Evolutionary conservation across 768 basidiomycete genomes (phyloP), one percentile per base, ranked within the genome.

Genomic region (Suillus ampliporus): DNA sequence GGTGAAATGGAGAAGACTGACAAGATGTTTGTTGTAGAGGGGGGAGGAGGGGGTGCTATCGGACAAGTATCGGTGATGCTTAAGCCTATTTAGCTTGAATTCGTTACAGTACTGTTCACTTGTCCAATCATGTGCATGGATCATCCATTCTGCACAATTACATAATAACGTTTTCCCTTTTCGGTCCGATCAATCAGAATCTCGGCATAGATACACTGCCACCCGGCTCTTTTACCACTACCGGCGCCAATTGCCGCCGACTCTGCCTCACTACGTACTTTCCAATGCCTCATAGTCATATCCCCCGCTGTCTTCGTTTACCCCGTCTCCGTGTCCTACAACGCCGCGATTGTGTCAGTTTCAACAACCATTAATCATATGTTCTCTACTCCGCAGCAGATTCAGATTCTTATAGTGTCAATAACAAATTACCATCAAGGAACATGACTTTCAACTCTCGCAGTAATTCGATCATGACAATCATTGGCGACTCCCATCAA

Each of bases 41-140:
- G 58, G 61, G 31, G n/a, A n/a, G 31, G 63, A 66, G 63, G 52
- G 57, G 57, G 57, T 21, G 46, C 37, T 47, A 54, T 56, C 51
- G 60, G 64, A 58, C 31, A 40, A 35, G 41, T 28, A 63, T 61
- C 63, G 31, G 31, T 31, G 51, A 57, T 41, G 43, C 61, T 38
- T 56, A 59, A 57, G 51, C 53, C 70, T 75, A 74, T 75, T 75
- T 74, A 75, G 72, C 46, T 23, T 14, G 44, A 46, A 21, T 48
- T 26, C 47, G 8, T 50, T 51, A 51, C 31, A 31, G 50, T 31
- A 51, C 28, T 48, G 26, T 6, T 31, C 31, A 31, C n/a, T n/a
- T n/a, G n/a, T n/a, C n/a, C n/a, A n/a, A n/a, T n/a, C n/a, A n/a
- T n/a, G n/a, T n/a, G n/a, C 17, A 50, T 31, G 28, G 26, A 28